Base-by-base conservation (phyloP, 495 filamentous ascomycete species). In the Diplogelasinospora grovesii region DNA sequence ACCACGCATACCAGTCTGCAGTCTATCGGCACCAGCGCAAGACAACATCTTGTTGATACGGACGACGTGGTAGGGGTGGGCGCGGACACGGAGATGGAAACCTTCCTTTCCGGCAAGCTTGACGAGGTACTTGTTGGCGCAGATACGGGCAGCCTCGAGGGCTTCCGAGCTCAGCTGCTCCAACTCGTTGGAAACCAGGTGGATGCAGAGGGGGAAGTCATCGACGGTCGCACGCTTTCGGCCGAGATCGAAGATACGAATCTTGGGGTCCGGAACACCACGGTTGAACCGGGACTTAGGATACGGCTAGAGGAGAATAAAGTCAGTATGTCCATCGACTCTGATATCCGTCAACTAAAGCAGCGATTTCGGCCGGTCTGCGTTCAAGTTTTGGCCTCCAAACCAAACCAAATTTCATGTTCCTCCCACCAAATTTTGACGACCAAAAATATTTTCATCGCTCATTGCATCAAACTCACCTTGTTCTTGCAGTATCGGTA, bases 11-110 rank as follows among this genome's bases (percentile, higher is more conserved):
- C 92, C 92, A 49, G 92, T 97, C 70, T 98, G 92, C 61, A 98
- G 81, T 79, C 92, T 82, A 96, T 98, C 92, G 81, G 92, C 92
- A 73, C 92, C 92, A 58, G 92, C 92, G 68, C 92, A 97, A 50
- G 90, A 96, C 83, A 98, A 86, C 92, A 98, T 97, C 80, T 98
- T 98, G 86, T 98, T 98, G 87, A 98, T 98, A 70, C 92, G 92
- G 76, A 96, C 79, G 71, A 97, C 90, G 75, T 98, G 92, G 88
- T 85, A 95, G 48, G 92, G 92, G 79, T 97, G 92, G 59, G 87
- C 90, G 66, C 92, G 90, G 66, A 98, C 83, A 57, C 92, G 89
- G 59, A 98, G 74, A 71, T 98, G 92, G 88, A 98, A 98, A 71
- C 82, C 79, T 83, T 98, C 92, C 81, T 98, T 98, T 73, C 92